Evolutionary conservation across 106 monocot species (phyloP), one percentile per base, ranked within the genome.

Genomic region (Dioscorea dumetorum): DNA sequence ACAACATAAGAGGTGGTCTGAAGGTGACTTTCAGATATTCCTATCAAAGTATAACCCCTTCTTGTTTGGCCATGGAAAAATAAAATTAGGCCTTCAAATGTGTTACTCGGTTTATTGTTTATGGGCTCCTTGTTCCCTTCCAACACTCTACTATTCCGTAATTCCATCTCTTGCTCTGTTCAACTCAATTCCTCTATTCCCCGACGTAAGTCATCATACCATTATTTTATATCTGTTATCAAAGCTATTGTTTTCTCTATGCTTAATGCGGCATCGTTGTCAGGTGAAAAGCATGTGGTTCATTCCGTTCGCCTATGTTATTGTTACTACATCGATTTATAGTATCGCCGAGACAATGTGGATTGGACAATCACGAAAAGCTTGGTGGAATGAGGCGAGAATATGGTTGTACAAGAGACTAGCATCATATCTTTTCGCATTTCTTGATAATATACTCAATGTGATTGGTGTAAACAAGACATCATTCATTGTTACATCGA

Each of bases 321-420:
- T 71, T 32, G 22, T 33, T 20, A 67, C 53, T n/a, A 81, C 61
- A 33, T 24, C 14, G 22, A 23, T 54, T 9, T 67, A 63, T 49
- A 79, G 81, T 70, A 19, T 81, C 8, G 50, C 13, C 33, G 88
- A 88, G 60, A 61, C 78, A 14, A 28, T 79, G 20, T 21, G 19
- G 3, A 32, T 34, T 22, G 73, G 73, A 31, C 21, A 49, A 12
- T 82, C 78, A 4, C 21, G 73, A 4, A 61, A 78, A 52, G 77
- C 73, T 19, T 94, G 90, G 94, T 90, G 90, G 90, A 94, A 94
- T 50, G 80, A 79, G 49, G 57, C 72, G 48, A 81, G 94, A 68
- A 87, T 90, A 61, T 82, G 82, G 84, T 23, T 90, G 7, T 80
- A 63, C 49, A 87, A 72, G 64, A 84, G 90, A 61, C 57, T 66